Evolutionary conservation across 768 basidiomycete species (phyloP).

Genomic region (Omphalotus guepiniiformis): DNA sequence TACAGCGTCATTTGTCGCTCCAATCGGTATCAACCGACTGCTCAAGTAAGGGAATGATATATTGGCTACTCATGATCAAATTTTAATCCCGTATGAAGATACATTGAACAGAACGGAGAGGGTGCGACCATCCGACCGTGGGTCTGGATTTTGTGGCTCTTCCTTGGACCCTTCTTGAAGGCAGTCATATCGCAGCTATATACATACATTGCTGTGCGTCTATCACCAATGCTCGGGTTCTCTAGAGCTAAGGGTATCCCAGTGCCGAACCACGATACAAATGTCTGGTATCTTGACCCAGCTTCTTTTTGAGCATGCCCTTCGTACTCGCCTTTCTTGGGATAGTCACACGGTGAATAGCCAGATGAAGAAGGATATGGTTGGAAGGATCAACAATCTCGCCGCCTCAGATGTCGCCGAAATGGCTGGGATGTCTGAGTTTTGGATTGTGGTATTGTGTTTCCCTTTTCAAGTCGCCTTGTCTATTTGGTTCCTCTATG

Average conservation of each 20-base stretch:
- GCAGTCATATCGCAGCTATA: constrained; percentile 39
- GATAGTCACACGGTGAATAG: not conserved
- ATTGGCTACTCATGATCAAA: not conserved
- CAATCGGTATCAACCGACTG: constrained; percentile 38
- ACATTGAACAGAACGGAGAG: constrained; percentile 52
- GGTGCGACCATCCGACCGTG: constrained; percentile 54
- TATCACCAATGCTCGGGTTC: not conserved
- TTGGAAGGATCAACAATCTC: constrained; percentile 59
- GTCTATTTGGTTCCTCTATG: constrained; percentile 24
- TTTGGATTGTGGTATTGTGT: constrained; percentile 14
- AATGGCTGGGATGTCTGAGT: constrained; percentile 10
- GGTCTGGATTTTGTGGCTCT: constrained; percentile 47
- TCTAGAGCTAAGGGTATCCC: not conserved
- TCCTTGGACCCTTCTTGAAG: constrained; percentile 30
- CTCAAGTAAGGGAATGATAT: constrained; percentile 25
- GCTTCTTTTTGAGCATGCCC: constrained; percentile 39
- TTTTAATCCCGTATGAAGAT: constrained; percentile 30
- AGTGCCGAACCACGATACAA: constrained; percentile 23
- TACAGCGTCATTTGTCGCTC: constrained; percentile 27
- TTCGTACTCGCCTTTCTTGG: constrained; percentile 61
- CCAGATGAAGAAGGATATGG: constrained; percentile 26
- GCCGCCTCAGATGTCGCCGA: constrained; percentile 45
- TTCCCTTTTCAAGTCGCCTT: constrained; percentile 18
- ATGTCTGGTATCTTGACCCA: constrained; percentile 41
- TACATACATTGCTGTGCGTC: constrained; percentile 19